Evolutionary conservation across 2,329 filamentous ascomycete genomes (phyloP), one percentile per base, ranked within the genome.

Genomic region (Talaromyces pinophilus): DNA sequence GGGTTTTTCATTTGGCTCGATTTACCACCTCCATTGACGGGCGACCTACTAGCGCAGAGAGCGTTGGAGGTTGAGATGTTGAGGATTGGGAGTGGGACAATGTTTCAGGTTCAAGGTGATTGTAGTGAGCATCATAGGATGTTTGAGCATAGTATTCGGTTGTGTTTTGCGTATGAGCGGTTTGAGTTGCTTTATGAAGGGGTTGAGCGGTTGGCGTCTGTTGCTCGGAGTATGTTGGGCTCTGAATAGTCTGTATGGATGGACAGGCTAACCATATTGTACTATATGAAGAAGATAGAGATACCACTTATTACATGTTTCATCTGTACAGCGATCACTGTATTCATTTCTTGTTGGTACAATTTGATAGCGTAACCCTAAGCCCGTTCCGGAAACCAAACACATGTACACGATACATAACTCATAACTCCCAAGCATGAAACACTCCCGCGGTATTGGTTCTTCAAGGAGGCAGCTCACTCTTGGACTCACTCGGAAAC

Each of bases 1-100:
- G 93, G 93, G 0, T 97, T 94, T 75, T 97, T 96, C 76, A 81
- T 96, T 59, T 97, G 92, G 92, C 77, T 96, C 30, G 83, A 82
- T 1, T 77, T 96, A 4, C 88, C 89, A 0, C 69, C 76, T 69
- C 64, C 74, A 54, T 79, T 90, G 63, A 81, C 83, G 8, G 87
- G 84, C 42, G 79, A 79, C 38, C 82, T 84, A 7, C 80, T 92
- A 38, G 86, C 86, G 6, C 78, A 83, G 70, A 81, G 82, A 46
- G 89, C 89, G 17, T 80, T 84, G 72, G 78, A 82, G 25, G 85
- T 89, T 64, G 89, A 91, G 76, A 87, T 88, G 57, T 76, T 96
- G 65, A 83, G 88, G 30, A 82, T 95, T 25, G 90, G 88, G 28
- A 82, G 85, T 25, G 92, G 92, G 2, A 82, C 83, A 60, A 82